phyloP scores from a whole-genome alignment of 2,329 filamentous ascomycete genomes.

The Paracorniculantispora psalliotae region DNA sequence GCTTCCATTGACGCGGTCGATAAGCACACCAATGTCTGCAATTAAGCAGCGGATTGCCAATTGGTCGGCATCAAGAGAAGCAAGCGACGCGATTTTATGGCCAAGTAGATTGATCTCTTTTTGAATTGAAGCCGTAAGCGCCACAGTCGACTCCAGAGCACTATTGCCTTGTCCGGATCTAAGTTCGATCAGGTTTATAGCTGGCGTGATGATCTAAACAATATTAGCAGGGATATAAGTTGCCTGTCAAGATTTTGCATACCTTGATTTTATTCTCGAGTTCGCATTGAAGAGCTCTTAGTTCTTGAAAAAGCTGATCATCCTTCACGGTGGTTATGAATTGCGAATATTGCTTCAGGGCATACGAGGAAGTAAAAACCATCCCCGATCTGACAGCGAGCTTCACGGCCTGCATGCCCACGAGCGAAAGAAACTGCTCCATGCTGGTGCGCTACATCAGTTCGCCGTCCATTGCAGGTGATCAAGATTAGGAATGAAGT shows the following conservation, averaged over 20 bases:
- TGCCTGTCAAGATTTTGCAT: too few species aligned
- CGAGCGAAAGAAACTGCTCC: slow-evolving; percentile 57
- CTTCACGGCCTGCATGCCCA: slow-evolving; percentile 73
- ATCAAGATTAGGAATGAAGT: neutral
- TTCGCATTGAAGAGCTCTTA: slow-evolving; percentile 65
- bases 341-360: slow-evolving; percentile 74
- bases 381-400: slow-evolving; percentile 88
- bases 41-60: slow-evolving; percentile 37
- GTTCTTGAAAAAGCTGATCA: slow-evolving; percentile 60
- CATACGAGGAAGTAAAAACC: slow-evolving; percentile 77
- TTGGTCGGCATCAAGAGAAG: slow-evolving; percentile 52
- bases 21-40: slow-evolving; percentile 66
- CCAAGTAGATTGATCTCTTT: slow-evolving; percentile 79
- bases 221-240: slow-evolving; percentile 11
- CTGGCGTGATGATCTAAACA: slow-evolving; percentile 73
- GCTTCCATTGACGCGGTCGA: slow-evolving; percentile 79
- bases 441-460: slow-evolving; percentile 28
- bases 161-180: slow-evolving; percentile 60
- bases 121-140: slow-evolving; percentile 75
- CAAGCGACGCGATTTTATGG: slow-evolving; percentile 65
- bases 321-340: slow-evolving; percentile 75
- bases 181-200: slow-evolving; percentile 87
- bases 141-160: slow-evolving; percentile 75
- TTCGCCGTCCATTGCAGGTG: too few species aligned
- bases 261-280: slow-evolving; percentile 84